Evolutionary conservation across 2,329 filamentous ascomycete species (phyloP).

Genomic region (Grosmannia serpens): DNA sequence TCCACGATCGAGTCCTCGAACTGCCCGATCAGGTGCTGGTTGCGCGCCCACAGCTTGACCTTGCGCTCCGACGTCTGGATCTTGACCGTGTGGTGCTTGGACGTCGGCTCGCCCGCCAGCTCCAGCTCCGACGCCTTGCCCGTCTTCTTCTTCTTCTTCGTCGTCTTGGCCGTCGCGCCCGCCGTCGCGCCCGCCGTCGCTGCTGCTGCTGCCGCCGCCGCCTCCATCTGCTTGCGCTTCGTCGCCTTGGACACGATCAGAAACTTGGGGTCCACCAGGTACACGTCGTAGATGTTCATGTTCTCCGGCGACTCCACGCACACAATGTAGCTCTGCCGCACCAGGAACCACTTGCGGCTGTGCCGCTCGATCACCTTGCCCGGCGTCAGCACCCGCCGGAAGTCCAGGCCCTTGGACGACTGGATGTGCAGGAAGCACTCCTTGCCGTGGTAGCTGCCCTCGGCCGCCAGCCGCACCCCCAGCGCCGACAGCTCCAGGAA

Average conservation of each 20-base stretch:
- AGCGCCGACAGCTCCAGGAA: conserved; percentile 92
- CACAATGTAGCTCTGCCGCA: conserved; percentile 95
- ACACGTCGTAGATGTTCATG: conserved; percentile 98
- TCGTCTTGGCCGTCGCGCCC: conserved; percentile 13
- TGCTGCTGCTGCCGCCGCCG: conserved; percentile 26
- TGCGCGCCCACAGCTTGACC: conserved; percentile 80
- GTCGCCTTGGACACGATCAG: conserved; percentile 63
- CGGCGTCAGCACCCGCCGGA: conserved; percentile 68
- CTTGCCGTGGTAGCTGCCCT: conserved; percentile 95
- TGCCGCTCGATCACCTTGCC: conserved; percentile 70
- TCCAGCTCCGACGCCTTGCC: conserved; percentile 27
- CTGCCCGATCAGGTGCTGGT: conserved; percentile 78
- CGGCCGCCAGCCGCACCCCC: conserved; percentile 83
- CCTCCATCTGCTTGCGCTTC: conserved; percentile 34
- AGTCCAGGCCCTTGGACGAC: conserved; percentile 79
- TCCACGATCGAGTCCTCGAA: conserved; percentile 87
- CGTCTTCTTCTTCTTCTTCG: neutral
- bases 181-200: too few relatives aligned
- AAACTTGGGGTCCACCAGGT: conserved; percentile 88
- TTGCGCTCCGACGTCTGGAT: conserved; percentile 88
- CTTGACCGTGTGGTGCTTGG: conserved; percentile 72
- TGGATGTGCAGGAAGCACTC: conserved; percentile 91
- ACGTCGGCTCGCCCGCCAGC: conserved; percentile 21
- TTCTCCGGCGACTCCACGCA: conserved; percentile 98
- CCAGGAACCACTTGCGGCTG: conserved; percentile 91